Evolutionary conservation across 163 green algal genomes (phyloP).

Genomic region (Scenedesmus sp.): DNA sequence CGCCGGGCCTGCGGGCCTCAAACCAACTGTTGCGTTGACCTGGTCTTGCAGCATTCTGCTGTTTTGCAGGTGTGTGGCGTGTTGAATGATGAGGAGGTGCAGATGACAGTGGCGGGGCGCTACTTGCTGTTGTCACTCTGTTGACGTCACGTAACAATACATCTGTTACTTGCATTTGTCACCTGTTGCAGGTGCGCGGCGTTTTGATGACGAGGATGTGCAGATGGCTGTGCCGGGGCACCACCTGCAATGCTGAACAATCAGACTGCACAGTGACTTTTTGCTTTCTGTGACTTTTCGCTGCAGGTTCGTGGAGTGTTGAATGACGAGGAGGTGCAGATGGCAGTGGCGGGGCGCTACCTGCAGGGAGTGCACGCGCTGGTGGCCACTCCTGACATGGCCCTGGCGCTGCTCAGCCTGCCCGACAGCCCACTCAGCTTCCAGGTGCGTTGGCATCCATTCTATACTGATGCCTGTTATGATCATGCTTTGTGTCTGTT

Average conservation of each 20-base stretch:
- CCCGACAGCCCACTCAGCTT: constrained; percentile 46
- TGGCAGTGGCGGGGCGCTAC: constrained; percentile 56
- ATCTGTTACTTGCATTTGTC: not conserved
- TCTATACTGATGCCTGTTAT: no score
- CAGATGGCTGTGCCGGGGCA: constrained; percentile 50
- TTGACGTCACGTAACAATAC: no score
- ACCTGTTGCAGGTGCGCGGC: constrained; percentile 73
- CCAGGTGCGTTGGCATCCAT: not conserved
- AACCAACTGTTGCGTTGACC: constrained; percentile 19
- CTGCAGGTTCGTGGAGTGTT: constrained; percentile 84
- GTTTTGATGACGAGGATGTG: constrained; percentile 71
- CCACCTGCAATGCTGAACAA: not conserved
- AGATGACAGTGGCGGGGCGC: constrained; percentile 49
- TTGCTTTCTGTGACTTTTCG: not conserved
- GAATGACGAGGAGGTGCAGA: constrained; percentile 80
- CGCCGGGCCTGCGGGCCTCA: constrained; percentile 78
- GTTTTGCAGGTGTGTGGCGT: constrained; percentile 76
- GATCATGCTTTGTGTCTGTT: not conserved
- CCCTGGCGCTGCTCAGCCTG: constrained; percentile 45
- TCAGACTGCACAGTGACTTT: not conserved
- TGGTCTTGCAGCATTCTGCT: no score
- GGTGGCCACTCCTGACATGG: constrained; percentile 76
- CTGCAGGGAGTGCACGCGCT: constrained; percentile 76
- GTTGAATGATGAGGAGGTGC: constrained; percentile 83
- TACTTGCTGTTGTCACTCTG: not conserved